Conservation (phyloP, 148 eudicot genomes). For the Amaranthus hypochondriacus region DNA sequence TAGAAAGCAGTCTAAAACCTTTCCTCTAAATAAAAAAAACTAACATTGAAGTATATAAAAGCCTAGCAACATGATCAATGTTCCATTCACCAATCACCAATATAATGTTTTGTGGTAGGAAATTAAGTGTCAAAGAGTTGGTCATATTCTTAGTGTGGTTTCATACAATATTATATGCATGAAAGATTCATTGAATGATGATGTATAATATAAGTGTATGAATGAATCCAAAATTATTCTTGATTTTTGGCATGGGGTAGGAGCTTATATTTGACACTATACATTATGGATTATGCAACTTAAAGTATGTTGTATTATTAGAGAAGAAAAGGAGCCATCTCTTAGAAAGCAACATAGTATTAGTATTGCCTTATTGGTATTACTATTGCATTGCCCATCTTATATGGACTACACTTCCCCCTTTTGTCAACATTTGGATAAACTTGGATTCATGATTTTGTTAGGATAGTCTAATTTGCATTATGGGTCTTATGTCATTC, state of each 20-base stretch:
- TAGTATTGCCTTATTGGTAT: slow-evolving; percentile 12
- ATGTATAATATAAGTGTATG: neutral
- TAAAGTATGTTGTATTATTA: too few relatives aligned
- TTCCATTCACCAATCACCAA: too few relatives aligned
- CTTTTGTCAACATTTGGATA: slow-evolving; percentile 14
- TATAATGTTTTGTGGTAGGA: too few relatives aligned
- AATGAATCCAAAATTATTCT: neutral
- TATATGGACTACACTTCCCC: slow-evolving; percentile 2
- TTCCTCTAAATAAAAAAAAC: slow-evolving; percentile 9
- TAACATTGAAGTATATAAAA: too few relatives aligned
- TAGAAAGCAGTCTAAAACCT: slow-evolving; percentile 24
- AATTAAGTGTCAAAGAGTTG: neutral
- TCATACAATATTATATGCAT: neutral
- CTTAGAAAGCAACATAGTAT: neutral
- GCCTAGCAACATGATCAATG: neutral
- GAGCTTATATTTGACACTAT: neutral
- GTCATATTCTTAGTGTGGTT: slow-evolving; percentile 9
- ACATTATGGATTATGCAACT: neutral
- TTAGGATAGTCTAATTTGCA: slow-evolving; percentile 10
- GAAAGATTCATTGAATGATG: neutral
- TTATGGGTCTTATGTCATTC: slow-evolving; percentile 10
- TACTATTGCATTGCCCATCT: too few relatives aligned
- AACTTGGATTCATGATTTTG: neutral
- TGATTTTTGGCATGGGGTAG: neutral
- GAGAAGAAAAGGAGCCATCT: neutral